These are phyloP conservation scores for Mariannaea sp. DNA, from an alignment of 2,329 filamentous ascomycete genomes.

Conservation along the genomic window DNA sequence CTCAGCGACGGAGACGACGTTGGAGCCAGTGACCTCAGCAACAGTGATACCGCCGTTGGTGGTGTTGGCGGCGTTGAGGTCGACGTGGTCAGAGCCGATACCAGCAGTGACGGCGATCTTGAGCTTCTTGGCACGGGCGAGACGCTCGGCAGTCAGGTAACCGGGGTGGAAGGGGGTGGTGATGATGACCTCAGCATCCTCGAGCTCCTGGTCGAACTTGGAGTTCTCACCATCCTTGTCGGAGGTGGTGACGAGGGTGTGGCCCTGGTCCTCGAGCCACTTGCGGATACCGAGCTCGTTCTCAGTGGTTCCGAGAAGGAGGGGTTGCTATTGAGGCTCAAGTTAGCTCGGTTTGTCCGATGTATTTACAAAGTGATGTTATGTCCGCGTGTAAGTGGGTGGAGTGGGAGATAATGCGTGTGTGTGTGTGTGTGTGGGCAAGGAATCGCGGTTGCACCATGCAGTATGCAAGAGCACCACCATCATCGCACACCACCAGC, in stretches of 20 bases:
- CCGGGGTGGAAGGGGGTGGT: conserved; percentile 99
- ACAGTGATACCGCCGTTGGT: conserved; percentile 98
- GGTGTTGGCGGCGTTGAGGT: conserved; percentile 95
- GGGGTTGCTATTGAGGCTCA: conserved; percentile 63
- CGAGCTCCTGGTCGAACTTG: conserved; percentile 91
- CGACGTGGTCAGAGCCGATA: conserved; percentile 98
- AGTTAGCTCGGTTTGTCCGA: conserved; percentile 24
- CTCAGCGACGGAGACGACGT: conserved; percentile 98
- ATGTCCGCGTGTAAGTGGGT: conserved; percentile 22
- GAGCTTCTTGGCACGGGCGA: conserved; percentile 98
- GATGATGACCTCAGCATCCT: conserved; percentile 98
- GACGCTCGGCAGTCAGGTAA: conserved; percentile 94
- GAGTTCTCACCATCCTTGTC: conserved; percentile 97
- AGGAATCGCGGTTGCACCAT: conserved; percentile 12
- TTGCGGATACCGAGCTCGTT: conserved; percentile 97
- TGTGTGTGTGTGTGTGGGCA: too few relatives aligned
- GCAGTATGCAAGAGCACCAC: conserved; percentile 8
- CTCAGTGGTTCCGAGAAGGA: conserved; percentile 91
- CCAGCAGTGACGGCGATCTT: conserved; percentile 97
- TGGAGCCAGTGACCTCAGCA: conserved; percentile 96
- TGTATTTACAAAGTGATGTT: too few relatives aligned
- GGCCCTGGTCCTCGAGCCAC: conserved; percentile 96
- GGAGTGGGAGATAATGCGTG: too few relatives aligned
- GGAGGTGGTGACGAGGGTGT: conserved; percentile 95
- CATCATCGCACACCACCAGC: too few relatives aligned